Percentiles rank a stretch among this genome's conserved stretches.
Evolutionary conservation across 2,329 filamentous ascomycete genomes (phyloP).

Genomic region (Xylaria sp.): DNA sequence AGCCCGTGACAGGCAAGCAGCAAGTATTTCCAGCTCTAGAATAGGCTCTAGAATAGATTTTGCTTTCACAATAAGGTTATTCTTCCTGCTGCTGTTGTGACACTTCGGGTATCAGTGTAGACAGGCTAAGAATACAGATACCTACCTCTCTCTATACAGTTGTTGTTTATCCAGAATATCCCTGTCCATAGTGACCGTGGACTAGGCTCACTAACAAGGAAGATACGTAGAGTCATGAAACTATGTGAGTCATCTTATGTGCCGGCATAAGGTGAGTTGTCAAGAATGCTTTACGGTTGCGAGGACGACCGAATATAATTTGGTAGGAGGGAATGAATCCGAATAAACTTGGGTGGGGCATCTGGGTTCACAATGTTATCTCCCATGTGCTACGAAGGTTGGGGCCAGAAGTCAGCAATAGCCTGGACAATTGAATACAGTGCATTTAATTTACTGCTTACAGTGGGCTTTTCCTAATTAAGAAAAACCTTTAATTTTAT

Average conservation of each 20-base stretch:
- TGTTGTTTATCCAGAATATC: constrained; percentile 14
- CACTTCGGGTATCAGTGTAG: neutral
- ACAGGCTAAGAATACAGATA: neutral
- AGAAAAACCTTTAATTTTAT: too few species aligned
- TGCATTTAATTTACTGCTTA: too few species aligned
- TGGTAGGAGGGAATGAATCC: constrained; percentile 24
- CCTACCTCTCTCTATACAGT: neutral
- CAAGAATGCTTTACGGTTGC: constrained; percentile 42
- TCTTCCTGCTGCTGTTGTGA: neutral
- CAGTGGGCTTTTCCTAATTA: too few species aligned
- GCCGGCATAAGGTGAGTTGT: constrained; percentile 44
- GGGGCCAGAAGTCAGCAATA: too few species aligned
- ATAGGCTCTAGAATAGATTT: neutral
- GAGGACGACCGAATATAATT: constrained; percentile 38
- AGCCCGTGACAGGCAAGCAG: neutral
- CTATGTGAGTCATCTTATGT: constrained; percentile 48
- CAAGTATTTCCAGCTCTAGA: neutral
- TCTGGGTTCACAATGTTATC: neutral
- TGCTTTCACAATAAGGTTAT: neutral
- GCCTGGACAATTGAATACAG: too few species aligned
- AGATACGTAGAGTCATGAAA: constrained; percentile 35
- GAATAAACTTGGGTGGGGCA: constrained; percentile 10
- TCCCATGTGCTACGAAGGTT: too few species aligned
- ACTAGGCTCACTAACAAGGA: constrained; percentile 41
- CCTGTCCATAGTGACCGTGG: neutral